Conservation (phyloP, 768 basidiomycete genomes). For the Boletus sp. region DNA sequence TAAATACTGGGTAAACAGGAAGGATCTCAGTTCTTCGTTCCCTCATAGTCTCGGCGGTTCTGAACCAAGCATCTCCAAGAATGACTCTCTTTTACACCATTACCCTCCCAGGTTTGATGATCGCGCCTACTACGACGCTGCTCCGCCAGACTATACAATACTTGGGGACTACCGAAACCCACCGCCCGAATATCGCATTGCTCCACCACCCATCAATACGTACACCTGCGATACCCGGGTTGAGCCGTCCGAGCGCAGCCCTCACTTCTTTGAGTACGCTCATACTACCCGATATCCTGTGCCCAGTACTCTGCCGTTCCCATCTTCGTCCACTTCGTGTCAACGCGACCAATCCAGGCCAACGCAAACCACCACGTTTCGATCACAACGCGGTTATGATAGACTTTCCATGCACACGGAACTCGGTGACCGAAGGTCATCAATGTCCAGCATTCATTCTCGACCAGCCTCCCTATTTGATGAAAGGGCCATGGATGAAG, state of each 20-base stretch:
- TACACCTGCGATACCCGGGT: slow-evolving; percentile 10
- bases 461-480: slow-evolving; percentile 7
- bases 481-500: slow-evolving; percentile 4
- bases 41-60: slow-evolving; percentile 25
- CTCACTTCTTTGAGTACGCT: slow-evolving; percentile 27
- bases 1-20: slow-evolving; percentile 28
- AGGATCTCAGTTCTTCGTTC: slow-evolving; percentile 26
- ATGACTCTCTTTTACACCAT: slow-evolving; percentile 3
- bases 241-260: slow-evolving; percentile 9
- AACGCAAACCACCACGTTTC: slow-evolving; percentile 4
- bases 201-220: slow-evolving; percentile 8
- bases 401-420: slow-evolving; percentile 3
- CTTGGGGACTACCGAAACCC: slow-evolving; percentile 13
- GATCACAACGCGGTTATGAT: slow-evolving; percentile 12
- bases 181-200: slow-evolving; percentile 12
- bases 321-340: slow-evolving; percentile 1
- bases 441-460: slow-evolving; percentile 11
- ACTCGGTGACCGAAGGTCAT: slow-evolving; percentile 8
- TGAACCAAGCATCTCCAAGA: slow-evolving; percentile 17
- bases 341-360: slow-evolving; percentile 5
- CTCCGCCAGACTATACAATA: slow-evolving; percentile 14
- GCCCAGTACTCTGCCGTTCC: slow-evolving; percentile 19
- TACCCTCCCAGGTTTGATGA: slow-evolving; percentile 10
- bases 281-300: slow-evolving; percentile 28
- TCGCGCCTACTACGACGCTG: slow-evolving; percentile 1